Base-by-base conservation (phyloP, 768 basidiomycete genomes). In the Tricholoma matsutake region DNA sequence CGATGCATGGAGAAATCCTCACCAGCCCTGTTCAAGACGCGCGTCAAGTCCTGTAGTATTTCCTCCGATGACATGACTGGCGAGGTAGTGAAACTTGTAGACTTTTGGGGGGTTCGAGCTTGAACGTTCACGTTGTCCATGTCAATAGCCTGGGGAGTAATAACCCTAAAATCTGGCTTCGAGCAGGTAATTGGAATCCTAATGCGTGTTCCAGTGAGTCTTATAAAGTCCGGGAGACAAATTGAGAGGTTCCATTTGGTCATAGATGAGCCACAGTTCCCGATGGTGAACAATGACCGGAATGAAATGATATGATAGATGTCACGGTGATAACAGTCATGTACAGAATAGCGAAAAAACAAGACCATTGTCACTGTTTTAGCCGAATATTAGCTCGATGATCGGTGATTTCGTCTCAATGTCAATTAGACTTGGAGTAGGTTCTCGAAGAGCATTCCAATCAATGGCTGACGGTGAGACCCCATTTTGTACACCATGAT, bases 1-100 rank as follows among this genome's bases (percentile, higher is more conserved):
- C 51, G 51, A 32, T 52, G 51, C 51, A 52, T n/a, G n/a, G 51
- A n/a, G 29, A 52, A 32, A 52, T 52, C 51, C 31, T 52, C 51
- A 32, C 51, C 51, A n/a, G 51, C 51, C 31, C 51, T 16, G 16
- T 52, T 52, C 51, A 52, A 52, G 16, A 52, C 29, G 4, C 29
- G 29, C 28, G 32, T n/a, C 28, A 52, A 29, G n/a, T 31, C 51
- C 16, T 31, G 51, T 11, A 52, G 29, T 2, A 31, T 52, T n/a
- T 31, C 31, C 29, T n/a, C 51, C 22, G 31, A 31, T 1, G 49
- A n/a, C 8, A 16, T 51, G 6, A 29, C 9, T 51, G 11, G 49
- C 28, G 28, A 31, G 29, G 28, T 6, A n/a, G 29, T 32, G 28
- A 16, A 31, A 3, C 29, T n/a, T 31, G n/a, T n/a, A n/a, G n/a